Base-by-base conservation (phyloP, 2,329 filamentous ascomycete genomes). In the Ceratocystis alfenasii region DNA sequence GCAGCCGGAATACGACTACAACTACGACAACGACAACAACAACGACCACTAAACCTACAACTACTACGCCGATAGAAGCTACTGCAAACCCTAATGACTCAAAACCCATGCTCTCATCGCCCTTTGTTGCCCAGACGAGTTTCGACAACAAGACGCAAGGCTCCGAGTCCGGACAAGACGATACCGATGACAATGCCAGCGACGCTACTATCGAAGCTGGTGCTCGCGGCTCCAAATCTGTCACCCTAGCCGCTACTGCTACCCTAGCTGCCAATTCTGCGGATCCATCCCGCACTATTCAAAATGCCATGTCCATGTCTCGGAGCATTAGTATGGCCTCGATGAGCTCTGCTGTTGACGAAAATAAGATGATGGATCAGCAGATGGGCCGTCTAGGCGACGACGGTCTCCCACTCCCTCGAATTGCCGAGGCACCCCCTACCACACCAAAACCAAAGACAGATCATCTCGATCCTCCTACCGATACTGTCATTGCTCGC, bases 401-500 rank as follows among this genome's bases (percentile, higher is more conserved):
- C 72, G 75, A 82, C 71, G 74, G 77, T 70, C 69, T 74, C 68
- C 70, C 72, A 7, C 68, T 66, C 3, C 60, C 65, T 8, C 62
- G 63, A 17, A 69, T 69, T 10, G 71, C 75, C 66, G 71, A 74
- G 61, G 78, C 78, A 71, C 73, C 74, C 62, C 82, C 90, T 5
- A 82, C 82, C 69, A 96, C 92, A 1, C 93, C 93, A 0, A 87
- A 83, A 74, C 78, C 85, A 67, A 73, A 74, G 53, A 79, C 79
- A 72, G 77, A 82, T 69, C 77, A 81, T 62, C 75, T 84, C 50
- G 73, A 71, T 44, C 83, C 87, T 5, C 89, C 89, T 1, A 94
- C 90, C 1, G 92, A 96, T 72, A 96, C 91, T 1, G 86, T 91
- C 63, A 88, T 96, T 71, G 86, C 91, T 55, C 87, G 90, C 66